Evolutionary conservation across 306 rosid species (phyloP).

Genomic region (Carpinus viminea): DNA sequence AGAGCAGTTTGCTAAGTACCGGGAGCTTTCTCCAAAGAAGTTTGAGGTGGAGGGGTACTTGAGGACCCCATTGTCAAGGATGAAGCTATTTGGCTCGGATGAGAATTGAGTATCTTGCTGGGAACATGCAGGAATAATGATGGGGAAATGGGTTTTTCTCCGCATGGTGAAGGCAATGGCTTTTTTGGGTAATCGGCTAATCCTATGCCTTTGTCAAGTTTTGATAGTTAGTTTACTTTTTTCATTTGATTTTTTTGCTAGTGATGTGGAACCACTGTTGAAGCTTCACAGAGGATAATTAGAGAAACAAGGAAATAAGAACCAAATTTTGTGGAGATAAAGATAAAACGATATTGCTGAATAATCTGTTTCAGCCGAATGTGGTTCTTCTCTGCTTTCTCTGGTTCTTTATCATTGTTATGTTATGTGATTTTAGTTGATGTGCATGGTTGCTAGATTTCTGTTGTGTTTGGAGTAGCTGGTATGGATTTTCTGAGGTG

Average conservation of each 20-base stretch:
- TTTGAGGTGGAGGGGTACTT: slow-evolving; percentile 87
- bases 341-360: not conserved
- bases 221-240: not conserved
- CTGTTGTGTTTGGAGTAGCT: not conserved
- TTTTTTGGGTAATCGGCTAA: not conserved
- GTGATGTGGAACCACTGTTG: not conserved
- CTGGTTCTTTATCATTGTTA: not conserved
- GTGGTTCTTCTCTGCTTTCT: not conserved
- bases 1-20: slow-evolving; percentile 72
- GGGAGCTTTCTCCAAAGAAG: slow-evolving; percentile 78
- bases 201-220: slow-evolving; percentile 8
- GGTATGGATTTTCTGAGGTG: not conserved
- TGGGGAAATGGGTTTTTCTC: not conserved
- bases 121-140: slow-evolving; percentile 34
- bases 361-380: not conserved
- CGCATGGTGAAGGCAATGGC: not conserved
- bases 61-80: slow-evolving; percentile 72
- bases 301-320: not conserved
- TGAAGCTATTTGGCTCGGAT: slow-evolving; percentile 74
- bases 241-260: not conserved
- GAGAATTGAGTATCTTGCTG: slow-evolving; percentile 50
- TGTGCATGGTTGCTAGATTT: not conserved
- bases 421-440: not conserved
- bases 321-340: too few relatives aligned
- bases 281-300: not conserved